These are phyloP conservation scores for Paramecium primaurelia DNA, from an alignment of 73 alveolate species.

Conservation along the genomic window DNA sequence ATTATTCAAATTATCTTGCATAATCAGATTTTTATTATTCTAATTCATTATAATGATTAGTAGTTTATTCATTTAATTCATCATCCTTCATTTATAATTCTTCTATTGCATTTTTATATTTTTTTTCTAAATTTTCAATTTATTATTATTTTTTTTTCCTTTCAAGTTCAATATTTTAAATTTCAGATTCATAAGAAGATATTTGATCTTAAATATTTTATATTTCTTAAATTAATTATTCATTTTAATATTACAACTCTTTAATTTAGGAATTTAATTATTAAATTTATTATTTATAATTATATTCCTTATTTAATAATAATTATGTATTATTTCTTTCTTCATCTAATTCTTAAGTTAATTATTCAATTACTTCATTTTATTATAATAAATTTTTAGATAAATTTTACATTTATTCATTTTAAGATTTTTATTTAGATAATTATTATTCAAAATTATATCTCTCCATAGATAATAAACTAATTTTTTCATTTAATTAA, in stretches of 20 bases:
- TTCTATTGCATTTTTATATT: background rate
- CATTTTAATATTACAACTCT: background rate
- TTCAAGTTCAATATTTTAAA: background rate
- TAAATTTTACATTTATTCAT: background rate
- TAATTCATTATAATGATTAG: background rate
- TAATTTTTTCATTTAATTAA: background rate
- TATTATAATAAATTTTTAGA: background rate
- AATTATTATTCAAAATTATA: background rate
- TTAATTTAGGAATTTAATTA: background rate
- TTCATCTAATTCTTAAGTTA: background rate
- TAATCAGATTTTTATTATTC: background rate
- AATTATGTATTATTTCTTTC: background rate
- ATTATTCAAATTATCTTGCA: background rate
- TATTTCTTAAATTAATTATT: background rate
- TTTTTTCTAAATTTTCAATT: background rate
- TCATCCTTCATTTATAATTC: background rate
- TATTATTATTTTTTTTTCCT: background rate
- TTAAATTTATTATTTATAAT: background rate
- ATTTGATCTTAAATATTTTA: background rate
- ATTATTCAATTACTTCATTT: background rate
- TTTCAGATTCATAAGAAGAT: background rate
- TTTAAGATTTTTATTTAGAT: background rate
- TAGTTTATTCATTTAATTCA: background rate
- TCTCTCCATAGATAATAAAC: background rate
- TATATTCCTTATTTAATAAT: background rate